Conservation (phyloP, 257 asterid species). For the Fraxinus cuspidata region DNA sequence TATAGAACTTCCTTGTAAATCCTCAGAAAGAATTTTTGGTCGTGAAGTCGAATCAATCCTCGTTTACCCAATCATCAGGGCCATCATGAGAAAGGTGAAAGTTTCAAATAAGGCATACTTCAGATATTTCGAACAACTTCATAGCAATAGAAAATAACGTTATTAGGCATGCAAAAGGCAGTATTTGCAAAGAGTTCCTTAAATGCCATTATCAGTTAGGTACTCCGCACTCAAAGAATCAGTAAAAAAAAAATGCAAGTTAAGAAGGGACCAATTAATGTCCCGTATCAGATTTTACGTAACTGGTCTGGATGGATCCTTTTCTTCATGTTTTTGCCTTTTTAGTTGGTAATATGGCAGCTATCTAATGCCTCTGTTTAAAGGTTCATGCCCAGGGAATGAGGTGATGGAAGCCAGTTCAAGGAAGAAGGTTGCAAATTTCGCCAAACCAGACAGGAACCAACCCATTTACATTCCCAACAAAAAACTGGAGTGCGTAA, state of each 20-base stretch:
- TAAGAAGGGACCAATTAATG: background rate
- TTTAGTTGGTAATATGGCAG: background rate
- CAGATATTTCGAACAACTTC: background rate
- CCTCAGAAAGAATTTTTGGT: background rate
- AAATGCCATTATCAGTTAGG: background rate
- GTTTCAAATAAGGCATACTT: background rate
- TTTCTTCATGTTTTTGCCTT: background rate
- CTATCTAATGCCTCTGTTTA: background rate
- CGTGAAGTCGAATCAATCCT: background rate
- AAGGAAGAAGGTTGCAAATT: background rate
- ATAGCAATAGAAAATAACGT: background rate
- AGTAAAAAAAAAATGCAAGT: background rate
- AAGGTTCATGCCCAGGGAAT: background rate
- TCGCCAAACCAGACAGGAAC: background rate
- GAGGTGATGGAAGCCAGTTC: background rate
- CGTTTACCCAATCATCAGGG: background rate
- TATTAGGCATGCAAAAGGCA: background rate
- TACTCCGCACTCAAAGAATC: background rate
- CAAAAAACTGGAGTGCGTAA: background rate
- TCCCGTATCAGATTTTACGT: background rate
- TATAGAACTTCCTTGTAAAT: background rate
- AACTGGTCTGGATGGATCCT: background rate
- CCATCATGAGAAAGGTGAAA: background rate
- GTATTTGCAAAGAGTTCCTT: background rate
- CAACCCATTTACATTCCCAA: background rate